Conservation (phyloP, 768 basidiomycete species). For the Tulasnella sp. region DNA sequence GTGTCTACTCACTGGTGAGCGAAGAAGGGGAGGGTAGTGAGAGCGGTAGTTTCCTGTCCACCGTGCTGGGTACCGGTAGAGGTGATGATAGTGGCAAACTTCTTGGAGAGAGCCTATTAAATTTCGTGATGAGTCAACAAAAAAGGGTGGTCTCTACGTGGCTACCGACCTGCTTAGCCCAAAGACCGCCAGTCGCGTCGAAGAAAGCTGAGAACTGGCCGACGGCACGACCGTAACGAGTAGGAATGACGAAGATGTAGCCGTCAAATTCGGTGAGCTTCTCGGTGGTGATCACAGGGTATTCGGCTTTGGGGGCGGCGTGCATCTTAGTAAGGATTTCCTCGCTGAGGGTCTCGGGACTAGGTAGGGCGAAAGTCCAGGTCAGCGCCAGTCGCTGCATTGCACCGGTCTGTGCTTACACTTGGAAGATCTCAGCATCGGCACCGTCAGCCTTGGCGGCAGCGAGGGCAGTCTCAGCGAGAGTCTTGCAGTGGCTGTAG, state of each 20-base stretch:
- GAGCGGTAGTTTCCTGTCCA: constrained; percentile 29
- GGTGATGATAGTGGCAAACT: constrained; percentile 27
- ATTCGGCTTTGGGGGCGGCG: constrained; percentile 24
- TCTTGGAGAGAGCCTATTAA: constrained; percentile 26
- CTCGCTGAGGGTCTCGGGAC: constrained; percentile 27
- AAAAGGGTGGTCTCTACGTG: too few relatives aligned
- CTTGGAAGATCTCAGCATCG: constrained; percentile 26
- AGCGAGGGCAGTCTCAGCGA: constrained; percentile 25
- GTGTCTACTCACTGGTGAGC: neutral
- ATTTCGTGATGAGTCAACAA: neutral
- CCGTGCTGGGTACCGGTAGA: constrained; percentile 28
- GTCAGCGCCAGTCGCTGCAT: constrained; percentile 25
- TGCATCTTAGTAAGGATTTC: constrained; percentile 29
- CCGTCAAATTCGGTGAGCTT: constrained; percentile 26
- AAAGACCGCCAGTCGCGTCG: constrained; percentile 27
- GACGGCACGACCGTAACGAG: constrained; percentile 29
- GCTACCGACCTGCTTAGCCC: constrained; percentile 13
- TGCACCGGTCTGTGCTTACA: constrained; percentile 11
- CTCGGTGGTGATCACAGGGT: constrained; percentile 27
- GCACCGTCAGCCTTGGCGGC: constrained; percentile 26
- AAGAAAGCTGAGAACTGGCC: constrained; percentile 30
- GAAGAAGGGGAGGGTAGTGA: constrained; percentile 22
- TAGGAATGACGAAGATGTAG: constrained; percentile 24
- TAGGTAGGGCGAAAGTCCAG: constrained; percentile 30
- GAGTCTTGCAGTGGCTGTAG: constrained; percentile 26